Base-by-base conservation (phyloP, 83 land plant genomes). In the Larix sibirica region DNA sequence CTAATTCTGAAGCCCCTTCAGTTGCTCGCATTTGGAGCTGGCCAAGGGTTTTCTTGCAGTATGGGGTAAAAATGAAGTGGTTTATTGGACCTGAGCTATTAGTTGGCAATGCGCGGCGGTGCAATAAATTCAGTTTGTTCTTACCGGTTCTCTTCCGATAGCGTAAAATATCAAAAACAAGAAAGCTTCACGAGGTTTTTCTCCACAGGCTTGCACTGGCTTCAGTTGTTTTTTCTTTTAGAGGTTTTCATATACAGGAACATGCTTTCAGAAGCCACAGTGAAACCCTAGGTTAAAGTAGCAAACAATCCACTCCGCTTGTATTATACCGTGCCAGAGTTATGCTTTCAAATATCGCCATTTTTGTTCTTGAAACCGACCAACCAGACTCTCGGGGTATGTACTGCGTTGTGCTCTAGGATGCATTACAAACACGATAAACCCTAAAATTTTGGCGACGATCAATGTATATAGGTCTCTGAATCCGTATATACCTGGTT, bases 271-370 rank as follows among this genome's bases (percentile, higher is more conserved):
- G 23, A 44, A 73, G 77, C 56, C 77, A 73, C 77, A 73, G 77
- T 73, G 44, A 12, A 73, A 73, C 77, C 77, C 77, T 73, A 73
- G 77, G 26, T 73, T 73, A 26, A 40, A 42, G 44, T n/a, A 40
- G 21, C 10, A 4, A 8, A 6, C 77, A 40, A 73, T 73, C 58
- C 44, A 54, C 6, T 20, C 58, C 3, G 13, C 14, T 54, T 54
- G 12, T 54, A 12, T 54, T 54, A 54, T 2, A 54, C 58, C 58
- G 58, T 54, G 58, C 58, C 58, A 54, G 14, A 12, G 13, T 54
- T 54, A 54, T 54, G 58, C 58, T 54, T 54, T 74, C 14, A n/a
- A 2, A 17, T 21, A 42, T 24, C 17, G 42, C 8, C 28, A 9
- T 44, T 44, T 21, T 40, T 2, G 9, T 71, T 18, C 20, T 40